A percentile compares a stretch with the other conserved stretches of the same genome.
Conservation (phyloP, 2,329 filamentous ascomycete species). For the Fusarium cyanostomum region DNA sequence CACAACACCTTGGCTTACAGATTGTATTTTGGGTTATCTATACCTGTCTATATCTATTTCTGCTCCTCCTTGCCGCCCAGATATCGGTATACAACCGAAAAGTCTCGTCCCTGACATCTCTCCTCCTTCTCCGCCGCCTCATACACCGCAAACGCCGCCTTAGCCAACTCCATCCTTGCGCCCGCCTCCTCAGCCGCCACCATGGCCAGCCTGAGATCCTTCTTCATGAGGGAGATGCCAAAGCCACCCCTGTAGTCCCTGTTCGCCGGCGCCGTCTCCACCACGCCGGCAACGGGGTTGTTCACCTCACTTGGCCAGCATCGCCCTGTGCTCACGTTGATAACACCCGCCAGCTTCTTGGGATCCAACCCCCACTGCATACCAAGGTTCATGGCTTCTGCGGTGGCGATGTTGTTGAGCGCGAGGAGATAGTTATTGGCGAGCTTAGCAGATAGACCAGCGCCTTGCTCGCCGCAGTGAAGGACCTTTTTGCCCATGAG, state of each 20-base stretch:
- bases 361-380: slow-evolving; percentile 68
- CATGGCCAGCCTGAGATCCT: slow-evolving; percentile 79
- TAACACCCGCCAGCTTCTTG: slow-evolving; percentile 78
- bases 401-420: slow-evolving; percentile 84
- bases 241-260: slow-evolving; percentile 83
- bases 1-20: no score
- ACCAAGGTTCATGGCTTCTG: slow-evolving; percentile 74
- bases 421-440: slow-evolving; percentile 98
- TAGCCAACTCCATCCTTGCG: slow-evolving; percentile 71
- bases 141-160: slow-evolving; percentile 73
- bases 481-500: slow-evolving; percentile 88
- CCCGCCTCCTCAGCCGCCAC: slow-evolving; percentile 74
- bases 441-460: slow-evolving; percentile 89
- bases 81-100: slow-evolving; percentile 83
- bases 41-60: no score
- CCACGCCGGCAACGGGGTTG: slow-evolving; percentile 89
- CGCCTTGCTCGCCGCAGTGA: slow-evolving; percentile 85
- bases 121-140: slow-evolving; percentile 70
- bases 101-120: slow-evolving; percentile 74
- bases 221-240: slow-evolving; percentile 80
- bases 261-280: slow-evolving; percentile 77
- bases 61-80: slow-evolving; percentile 62
- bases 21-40: no score
- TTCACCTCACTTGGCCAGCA: slow-evolving; percentile 98
- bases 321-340: slow-evolving; percentile 92